Conservation (phyloP, 768 basidiomycete genomes). For the Mycena latifolia region DNA sequence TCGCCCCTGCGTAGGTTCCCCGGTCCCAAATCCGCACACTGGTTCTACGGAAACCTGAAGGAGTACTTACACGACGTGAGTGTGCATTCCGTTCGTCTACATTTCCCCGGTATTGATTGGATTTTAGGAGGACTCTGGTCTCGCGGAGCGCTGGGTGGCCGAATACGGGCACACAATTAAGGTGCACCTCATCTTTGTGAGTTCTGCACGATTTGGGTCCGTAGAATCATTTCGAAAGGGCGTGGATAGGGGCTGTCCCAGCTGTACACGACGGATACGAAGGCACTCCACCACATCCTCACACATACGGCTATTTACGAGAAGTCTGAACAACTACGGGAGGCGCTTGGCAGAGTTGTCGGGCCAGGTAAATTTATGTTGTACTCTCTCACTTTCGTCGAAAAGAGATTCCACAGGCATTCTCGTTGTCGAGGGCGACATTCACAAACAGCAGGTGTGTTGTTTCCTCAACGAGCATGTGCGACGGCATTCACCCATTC, state of each 20-base stretch:
- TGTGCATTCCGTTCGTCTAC: neutral
- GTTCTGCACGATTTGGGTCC: slow-evolving; percentile 44
- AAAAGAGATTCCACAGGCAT: slow-evolving; percentile 46
- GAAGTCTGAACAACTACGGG: slow-evolving; percentile 50
- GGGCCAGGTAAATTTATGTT: slow-evolving; percentile 36
- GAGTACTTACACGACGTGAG: slow-evolving; percentile 42
- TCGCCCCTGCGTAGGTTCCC: slow-evolving; percentile 48
- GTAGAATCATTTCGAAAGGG: neutral
- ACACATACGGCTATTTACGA: slow-evolving; percentile 55
- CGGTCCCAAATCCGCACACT: slow-evolving; percentile 48
- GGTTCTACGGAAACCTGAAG: slow-evolving; percentile 47
- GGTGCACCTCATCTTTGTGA: slow-evolving; percentile 55
- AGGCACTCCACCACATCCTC: slow-evolving; percentile 64
- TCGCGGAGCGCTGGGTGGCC: slow-evolving; percentile 60
- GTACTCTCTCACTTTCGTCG: neutral
- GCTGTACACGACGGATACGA: slow-evolving; percentile 62
- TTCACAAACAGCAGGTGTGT: slow-evolving; percentile 38
- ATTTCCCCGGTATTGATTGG: slow-evolving; percentile 13
- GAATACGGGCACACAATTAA: slow-evolving; percentile 61
- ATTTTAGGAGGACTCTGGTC: slow-evolving; percentile 19
- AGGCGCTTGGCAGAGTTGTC: slow-evolving; percentile 45
- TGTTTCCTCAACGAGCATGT: neutral
- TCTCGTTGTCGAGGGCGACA: slow-evolving; percentile 43
- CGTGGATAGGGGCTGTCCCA: slow-evolving; percentile 23
- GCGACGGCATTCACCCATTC: neutral